Evolutionary conservation across 495 filamentous ascomycete genomes (phyloP).

Genomic region (Usnea hakonensis): DNA sequence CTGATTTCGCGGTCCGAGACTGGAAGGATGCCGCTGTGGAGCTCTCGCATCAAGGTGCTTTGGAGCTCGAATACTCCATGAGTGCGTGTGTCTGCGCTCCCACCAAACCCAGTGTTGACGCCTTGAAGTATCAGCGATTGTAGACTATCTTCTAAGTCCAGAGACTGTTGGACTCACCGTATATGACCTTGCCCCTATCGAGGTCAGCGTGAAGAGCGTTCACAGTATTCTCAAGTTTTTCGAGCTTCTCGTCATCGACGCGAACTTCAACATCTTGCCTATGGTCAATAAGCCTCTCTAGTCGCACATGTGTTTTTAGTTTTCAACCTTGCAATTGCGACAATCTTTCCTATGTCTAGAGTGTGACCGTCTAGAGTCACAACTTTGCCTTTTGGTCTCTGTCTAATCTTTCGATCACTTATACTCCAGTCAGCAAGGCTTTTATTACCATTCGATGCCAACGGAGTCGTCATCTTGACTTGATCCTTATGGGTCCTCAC

Average conservation of each 20-base stretch:
- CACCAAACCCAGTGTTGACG: constrained; percentile 62
- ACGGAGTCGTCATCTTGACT: neutral
- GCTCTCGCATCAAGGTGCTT: constrained; percentile 46
- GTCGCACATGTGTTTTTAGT: neutral
- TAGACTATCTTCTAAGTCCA: neutral
- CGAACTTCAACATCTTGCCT: neutral
- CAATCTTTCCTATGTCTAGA: neutral
- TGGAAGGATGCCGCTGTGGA: constrained; percentile 44
- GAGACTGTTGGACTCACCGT: neutral
- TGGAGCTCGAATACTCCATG: constrained; percentile 42
- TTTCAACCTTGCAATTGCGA: neutral
- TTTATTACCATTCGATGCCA: neutral
- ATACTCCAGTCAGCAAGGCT: neutral
- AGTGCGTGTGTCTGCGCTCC: constrained; percentile 52
- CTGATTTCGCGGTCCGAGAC: neutral
- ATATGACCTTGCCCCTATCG: neutral
- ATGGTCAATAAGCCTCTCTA: neutral
- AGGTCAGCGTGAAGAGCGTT: neutral
- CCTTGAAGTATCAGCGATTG: constrained; percentile 23
- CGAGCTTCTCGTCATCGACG: neutral
- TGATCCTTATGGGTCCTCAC: neutral
- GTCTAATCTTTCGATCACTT: neutral
- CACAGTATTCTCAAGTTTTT: constrained; percentile 16
- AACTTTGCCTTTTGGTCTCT: neutral
- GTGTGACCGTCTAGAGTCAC: neutral